Evolutionary conservation across 495 filamentous ascomycete species (phyloP).

Genomic region (Penicillium coffeae): DNA sequence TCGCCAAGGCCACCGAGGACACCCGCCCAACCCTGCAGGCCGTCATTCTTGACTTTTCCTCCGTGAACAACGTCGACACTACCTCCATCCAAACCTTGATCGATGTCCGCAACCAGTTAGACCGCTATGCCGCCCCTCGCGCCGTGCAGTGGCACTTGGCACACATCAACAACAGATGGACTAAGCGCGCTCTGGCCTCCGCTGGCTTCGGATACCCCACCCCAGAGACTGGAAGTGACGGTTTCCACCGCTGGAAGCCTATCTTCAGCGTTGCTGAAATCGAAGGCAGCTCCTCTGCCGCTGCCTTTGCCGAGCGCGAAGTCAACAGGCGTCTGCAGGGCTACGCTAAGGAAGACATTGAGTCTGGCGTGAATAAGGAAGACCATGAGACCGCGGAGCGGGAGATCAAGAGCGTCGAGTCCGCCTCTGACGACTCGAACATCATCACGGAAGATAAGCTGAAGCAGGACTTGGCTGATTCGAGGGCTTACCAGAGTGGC

Average conservation of each 20-base stretch:
- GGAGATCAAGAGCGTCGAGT: constrained; percentile 31
- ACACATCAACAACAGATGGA: constrained; percentile 94
- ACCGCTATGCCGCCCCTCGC: constrained; percentile 78
- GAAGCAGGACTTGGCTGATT: constrained; percentile 42
- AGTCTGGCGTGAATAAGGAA: constrained; percentile 34
- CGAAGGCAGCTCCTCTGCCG: constrained; percentile 65
- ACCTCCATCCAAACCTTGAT: constrained; percentile 94
- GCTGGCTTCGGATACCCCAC: constrained; percentile 91
- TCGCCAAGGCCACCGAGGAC: constrained; percentile 35
- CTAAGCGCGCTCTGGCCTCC: constrained; percentile 87
- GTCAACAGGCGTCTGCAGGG: constrained; percentile 42
- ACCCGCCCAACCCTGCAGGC: constrained; percentile 76
- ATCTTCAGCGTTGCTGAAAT: constrained; percentile 94
- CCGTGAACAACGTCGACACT: constrained; percentile 94
- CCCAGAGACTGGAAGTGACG: constrained; percentile 47
- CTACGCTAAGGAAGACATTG: constrained; percentile 33
- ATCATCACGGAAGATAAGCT: constrained; percentile 37
- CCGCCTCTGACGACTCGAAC: constrained; percentile 23
- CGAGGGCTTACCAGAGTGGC: constrained; percentile 38
- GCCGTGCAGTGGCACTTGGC: constrained; percentile 95
- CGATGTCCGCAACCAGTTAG: constrained; percentile 96
- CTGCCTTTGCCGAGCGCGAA: constrained; percentile 53
- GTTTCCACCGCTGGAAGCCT: constrained; percentile 79
- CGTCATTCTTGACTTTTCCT: constrained; percentile 91
- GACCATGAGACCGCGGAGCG: constrained; percentile 23